Base-by-base conservation (phyloP, 768 basidiomycete species). In the Rhizopogon rudus region DNA sequence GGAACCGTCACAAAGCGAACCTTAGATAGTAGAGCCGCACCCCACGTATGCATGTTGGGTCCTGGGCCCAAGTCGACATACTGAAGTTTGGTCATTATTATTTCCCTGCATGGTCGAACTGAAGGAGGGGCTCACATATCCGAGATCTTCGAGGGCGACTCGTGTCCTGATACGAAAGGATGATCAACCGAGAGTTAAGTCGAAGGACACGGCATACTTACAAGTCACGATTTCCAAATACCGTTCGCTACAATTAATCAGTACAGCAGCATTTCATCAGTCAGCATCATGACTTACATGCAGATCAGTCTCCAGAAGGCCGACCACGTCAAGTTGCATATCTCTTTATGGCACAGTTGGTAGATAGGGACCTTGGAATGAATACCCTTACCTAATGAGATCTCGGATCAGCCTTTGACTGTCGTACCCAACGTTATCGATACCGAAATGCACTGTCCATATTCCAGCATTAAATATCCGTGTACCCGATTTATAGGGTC, bases 361-460 rank as follows among this genome's bases (percentile, higher is more conserved):
- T 7, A n/a, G n/a, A 6, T 6, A 40, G n/a, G 40, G 2, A n/a
- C 41, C 79, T 68, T 66, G 89, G 88, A 63, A 88, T 90, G 61
- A 91, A 89, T 57, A 81, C 68, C 3, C 88, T 85, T 42, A 80
- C 81, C 59, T 89, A 84, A 68, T 92, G 83, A 52, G 58, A 16
- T 69, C 69, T 40, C 70, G 68, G 44, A 70, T 66, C 31, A 64
- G 69, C 37, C 65, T 68, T 40, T 71, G 69, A 51, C 69, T 71
- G 44, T 72, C 69, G 41, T 67, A 65, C n/a, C 71, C 69, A 28
- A 52, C 60, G 16, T 69, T 72, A 53, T 70, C 70, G 17, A 86
- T 74, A 0, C 93, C 93, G 65, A 96, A 96, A 67, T 96, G 93
- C 25, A 96, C 78, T 0, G 93, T 92, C 93, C 92, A 95, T 29